A percentile compares a stretch with the other conserved stretches of the same genome.
Evolutionary conservation across 2,329 filamentous ascomycete genomes (phyloP).

Genomic region (Exophiala dermatitidis): DNA sequence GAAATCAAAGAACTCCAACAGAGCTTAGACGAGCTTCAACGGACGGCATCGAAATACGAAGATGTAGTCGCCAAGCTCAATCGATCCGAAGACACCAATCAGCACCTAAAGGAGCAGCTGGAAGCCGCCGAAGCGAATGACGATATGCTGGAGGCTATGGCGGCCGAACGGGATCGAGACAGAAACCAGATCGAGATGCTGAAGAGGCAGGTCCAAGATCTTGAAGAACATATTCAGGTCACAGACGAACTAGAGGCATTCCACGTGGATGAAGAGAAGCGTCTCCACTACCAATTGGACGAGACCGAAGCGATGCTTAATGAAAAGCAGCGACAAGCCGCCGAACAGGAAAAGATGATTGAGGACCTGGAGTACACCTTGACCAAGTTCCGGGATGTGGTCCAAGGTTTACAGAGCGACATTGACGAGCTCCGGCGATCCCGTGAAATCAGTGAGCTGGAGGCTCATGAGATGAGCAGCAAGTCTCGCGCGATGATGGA

Average conservation of each 20-base stretch:
- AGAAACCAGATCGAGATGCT: conserved; percentile 22
- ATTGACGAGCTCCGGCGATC: conserved; percentile 88
- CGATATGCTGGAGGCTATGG: conserved; percentile 88
- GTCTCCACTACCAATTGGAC: conserved; percentile 88
- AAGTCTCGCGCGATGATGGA: conserved; percentile 94
- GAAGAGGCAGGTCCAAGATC: conserved; percentile 60
- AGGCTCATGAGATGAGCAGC: conserved; percentile 81
- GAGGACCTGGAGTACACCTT: conserved; percentile 89
- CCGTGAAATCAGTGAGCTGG: conserved; percentile 77
- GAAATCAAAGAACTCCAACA: conserved; percentile 68
- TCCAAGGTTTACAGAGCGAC: conserved; percentile 75
- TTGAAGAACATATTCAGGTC: conserved; percentile 83
- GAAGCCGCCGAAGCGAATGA: conserved; percentile 83
- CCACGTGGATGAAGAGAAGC: conserved; percentile 63
- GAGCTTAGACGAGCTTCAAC: conserved; percentile 61
- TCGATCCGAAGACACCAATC: conserved; percentile 65
- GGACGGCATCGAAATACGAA: conserved; percentile 62
- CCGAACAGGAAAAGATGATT: conserved; percentile 69
- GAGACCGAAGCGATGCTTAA: conserved; percentile 75
- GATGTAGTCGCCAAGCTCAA: conserved; percentile 64
- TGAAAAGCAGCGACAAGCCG: conserved; percentile 68
- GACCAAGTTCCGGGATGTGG: conserved; percentile 79
- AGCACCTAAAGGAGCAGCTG: conserved; percentile 83
- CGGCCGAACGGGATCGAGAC: conserved; percentile 68
- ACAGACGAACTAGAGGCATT: conserved; percentile 92